These are phyloP conservation scores for Leucocoprinus birnbaumii DNA, from an alignment of 768 basidiomycete genomes.

Conservation along the genomic window DNA sequence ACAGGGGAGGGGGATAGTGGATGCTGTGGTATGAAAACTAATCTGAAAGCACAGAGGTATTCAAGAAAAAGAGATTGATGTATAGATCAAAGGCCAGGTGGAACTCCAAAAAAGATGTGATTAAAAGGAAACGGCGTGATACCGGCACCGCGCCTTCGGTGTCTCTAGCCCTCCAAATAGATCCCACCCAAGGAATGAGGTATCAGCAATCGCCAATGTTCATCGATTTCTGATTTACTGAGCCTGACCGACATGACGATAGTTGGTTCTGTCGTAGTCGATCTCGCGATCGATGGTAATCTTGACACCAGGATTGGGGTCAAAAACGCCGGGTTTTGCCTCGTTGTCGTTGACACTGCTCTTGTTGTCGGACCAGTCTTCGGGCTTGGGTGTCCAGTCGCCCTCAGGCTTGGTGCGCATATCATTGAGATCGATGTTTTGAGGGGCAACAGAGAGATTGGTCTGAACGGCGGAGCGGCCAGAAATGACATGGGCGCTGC, in stretches of 20 bases:
- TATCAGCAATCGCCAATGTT: too few relatives aligned
- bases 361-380: slow-evolving; percentile 30
- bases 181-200: background rate
- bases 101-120: too few relatives aligned
- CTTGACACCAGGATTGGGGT: slow-evolving; percentile 30
- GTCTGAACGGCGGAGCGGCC: slow-evolving; percentile 38
- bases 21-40: too few relatives aligned
- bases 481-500: slow-evolving; percentile 49
- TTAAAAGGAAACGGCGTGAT: too few relatives aligned
- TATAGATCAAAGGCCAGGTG: background rate
- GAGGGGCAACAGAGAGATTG: slow-evolving; percentile 31
- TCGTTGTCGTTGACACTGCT: slow-evolving; percentile 31
- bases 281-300: slow-evolving; percentile 43
- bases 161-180: too few relatives aligned
- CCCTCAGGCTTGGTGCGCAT: slow-evolving; percentile 46
- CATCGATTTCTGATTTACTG: background rate
- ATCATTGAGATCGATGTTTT: slow-evolving; percentile 48
- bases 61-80: too few relatives aligned
- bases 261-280: slow-evolving; percentile 25
- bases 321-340: slow-evolving; percentile 13
- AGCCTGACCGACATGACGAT: slow-evolving; percentile 3
- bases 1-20: too few relatives aligned
- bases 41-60: too few relatives aligned
- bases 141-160: too few relatives aligned
- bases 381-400: slow-evolving; percentile 39